Evolutionary conservation across 2,329 filamentous ascomycete species (phyloP).

Genomic region (Parascedosporium putredinis): DNA sequence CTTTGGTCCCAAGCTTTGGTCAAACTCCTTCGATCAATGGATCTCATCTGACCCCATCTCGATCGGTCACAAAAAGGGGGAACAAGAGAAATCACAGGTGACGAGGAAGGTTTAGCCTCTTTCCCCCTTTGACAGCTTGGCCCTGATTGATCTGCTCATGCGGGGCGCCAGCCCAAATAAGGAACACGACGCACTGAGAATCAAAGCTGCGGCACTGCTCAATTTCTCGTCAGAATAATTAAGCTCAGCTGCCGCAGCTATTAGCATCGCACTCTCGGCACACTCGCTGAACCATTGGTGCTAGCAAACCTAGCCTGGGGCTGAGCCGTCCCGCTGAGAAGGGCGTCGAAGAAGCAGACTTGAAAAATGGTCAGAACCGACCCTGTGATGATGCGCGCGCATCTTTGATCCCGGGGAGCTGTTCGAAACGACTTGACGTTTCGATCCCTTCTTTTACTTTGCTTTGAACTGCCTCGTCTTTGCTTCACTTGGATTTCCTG

Average conservation of each 20-base stretch:
- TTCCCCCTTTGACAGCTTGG: background rate
- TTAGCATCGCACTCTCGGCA: too few relatives aligned
- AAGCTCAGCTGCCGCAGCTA: too few relatives aligned
- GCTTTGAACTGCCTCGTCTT: background rate
- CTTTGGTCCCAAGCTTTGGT: too few relatives aligned
- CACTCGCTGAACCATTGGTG: too few relatives aligned
- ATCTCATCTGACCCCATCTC: background rate
- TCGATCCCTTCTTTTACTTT: background rate
- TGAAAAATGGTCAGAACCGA: background rate
- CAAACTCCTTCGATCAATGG: background rate
- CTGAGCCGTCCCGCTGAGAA: too few relatives aligned
- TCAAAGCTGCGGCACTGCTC: too few relatives aligned
- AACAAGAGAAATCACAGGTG: too few relatives aligned
- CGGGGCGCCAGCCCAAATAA: background rate
- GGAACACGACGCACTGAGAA: too few relatives aligned
- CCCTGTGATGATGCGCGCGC: background rate
- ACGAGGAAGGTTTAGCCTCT: background rate
- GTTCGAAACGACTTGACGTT: conserved; percentile 1
- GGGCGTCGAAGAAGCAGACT: background rate
- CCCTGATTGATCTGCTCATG: background rate
- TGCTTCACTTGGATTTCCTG: too few relatives aligned
- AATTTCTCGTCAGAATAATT: too few relatives aligned
- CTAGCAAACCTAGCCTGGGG: too few relatives aligned
- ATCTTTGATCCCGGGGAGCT: background rate
- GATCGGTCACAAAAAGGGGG: background rate